Evolutionary conservation across 768 basidiomycete genomes (phyloP).

Genomic region (Suillus clintonianus): DNA sequence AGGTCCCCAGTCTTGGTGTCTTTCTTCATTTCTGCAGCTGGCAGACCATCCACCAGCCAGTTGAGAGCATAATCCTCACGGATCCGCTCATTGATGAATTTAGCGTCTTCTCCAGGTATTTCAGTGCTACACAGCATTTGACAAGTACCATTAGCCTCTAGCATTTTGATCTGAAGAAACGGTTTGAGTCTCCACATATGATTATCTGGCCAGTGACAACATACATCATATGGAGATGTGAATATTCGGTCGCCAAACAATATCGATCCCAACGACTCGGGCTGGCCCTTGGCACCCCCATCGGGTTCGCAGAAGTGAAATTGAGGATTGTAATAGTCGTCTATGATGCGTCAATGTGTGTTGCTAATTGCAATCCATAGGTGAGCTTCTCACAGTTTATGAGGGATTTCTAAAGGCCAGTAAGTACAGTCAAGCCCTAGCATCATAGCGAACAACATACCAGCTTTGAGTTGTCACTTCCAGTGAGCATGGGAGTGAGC

Average conservation of each 20-base stretch:
- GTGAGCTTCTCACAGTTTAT: slow-evolving; percentile 66
- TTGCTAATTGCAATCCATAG: not conserved
- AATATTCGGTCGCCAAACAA: slow-evolving; percentile 97
- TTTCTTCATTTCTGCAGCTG: slow-evolving; percentile 89
- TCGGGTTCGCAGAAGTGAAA: slow-evolving; percentile 87
- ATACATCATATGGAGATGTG: slow-evolving; percentile 83
- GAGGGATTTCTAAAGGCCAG: slow-evolving; percentile 70
- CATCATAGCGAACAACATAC: slow-evolving; percentile 42
- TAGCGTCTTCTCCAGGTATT: slow-evolving; percentile 71
- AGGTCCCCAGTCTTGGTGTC: slow-evolving; percentile 78
- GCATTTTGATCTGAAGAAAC: slow-evolving; percentile 71
- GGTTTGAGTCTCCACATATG: slow-evolving; percentile 10
- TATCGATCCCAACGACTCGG: slow-evolving; percentile 89
- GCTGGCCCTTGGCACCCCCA: slow-evolving; percentile 69
- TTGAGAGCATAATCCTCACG: slow-evolving; percentile 91
- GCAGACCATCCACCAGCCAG: slow-evolving; percentile 93
- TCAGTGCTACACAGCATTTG: slow-evolving; percentile 65
- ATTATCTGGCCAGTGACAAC: slow-evolving; percentile 24
- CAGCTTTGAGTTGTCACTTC: slow-evolving; percentile 69
- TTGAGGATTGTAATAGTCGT: slow-evolving; percentile 89
- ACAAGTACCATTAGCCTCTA: slow-evolving; percentile 75
- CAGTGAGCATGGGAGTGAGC: slow-evolving; percentile 80
- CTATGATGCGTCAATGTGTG: slow-evolving; percentile 38
- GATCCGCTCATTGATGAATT: slow-evolving; percentile 91
- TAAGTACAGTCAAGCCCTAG: slow-evolving; percentile 8